Evolutionary conservation across 2,329 filamentous ascomycete species (phyloP).

Genomic region (Stemphylium vesicarium): DNA sequence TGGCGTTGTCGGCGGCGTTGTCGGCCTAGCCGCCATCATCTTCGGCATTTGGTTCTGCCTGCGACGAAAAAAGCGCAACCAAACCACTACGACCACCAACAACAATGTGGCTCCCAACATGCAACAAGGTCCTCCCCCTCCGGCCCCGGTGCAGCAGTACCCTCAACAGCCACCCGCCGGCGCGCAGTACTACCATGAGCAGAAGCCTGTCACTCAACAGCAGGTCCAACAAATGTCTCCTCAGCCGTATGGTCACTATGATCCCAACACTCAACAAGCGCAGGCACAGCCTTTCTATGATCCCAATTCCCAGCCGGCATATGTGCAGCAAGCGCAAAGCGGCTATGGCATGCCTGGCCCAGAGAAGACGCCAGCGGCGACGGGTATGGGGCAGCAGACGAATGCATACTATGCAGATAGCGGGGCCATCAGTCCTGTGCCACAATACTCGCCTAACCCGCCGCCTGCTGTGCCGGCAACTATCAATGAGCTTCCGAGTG

Average conservation of each 20-base stretch:
- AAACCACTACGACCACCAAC: background rate
- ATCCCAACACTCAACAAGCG: conserved; percentile 5
- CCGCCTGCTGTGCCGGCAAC: conserved; percentile 1
- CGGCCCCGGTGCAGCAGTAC: conserved; percentile 1
- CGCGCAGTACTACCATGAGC: conserved; percentile 15
- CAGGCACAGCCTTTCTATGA: conserved; percentile 13
- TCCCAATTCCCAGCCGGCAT: conserved; percentile 8
- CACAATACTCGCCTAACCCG: conserved; percentile 13
- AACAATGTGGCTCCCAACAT: background rate
- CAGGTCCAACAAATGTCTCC: conserved; percentile 12
- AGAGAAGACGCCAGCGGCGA: conserved; percentile 11
- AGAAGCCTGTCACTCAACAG: conserved; percentile 7
- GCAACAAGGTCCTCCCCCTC: background rate
- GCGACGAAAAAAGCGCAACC: conserved; percentile 14
- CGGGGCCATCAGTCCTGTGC: conserved; percentile 14
- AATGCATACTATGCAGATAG: conserved; percentile 12
- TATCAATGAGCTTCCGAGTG: conserved; percentile 15
- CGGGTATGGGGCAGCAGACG: background rate
- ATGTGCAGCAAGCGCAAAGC: conserved; percentile 3
- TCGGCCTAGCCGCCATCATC: conserved; percentile 16
- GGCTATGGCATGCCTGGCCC: conserved; percentile 3
- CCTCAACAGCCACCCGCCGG: background rate
- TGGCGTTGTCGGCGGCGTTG: conserved; percentile 27
- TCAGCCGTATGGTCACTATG: conserved; percentile 7
- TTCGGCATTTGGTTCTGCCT: conserved; percentile 19